phyloP scores from a whole-genome alignment of 768 basidiomycete species.

The Boletellus sp. region DNA sequence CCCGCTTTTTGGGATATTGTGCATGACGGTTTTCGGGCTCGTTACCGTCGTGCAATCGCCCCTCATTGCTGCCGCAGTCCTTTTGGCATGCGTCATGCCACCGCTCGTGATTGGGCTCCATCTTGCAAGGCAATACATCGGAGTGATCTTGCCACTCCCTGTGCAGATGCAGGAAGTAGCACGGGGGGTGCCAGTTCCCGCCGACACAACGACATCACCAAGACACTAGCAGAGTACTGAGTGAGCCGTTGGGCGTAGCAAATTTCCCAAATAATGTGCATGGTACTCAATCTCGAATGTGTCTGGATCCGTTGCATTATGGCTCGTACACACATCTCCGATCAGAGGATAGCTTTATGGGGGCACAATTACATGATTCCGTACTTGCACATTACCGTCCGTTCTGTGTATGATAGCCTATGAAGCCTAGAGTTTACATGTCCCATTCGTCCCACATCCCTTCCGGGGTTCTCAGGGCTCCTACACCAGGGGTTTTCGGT shows the following conservation, averaged over 20 bases:
- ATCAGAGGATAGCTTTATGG: constrained; percentile 1
- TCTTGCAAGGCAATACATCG: constrained; percentile 5
- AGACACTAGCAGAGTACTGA: too few relatives aligned
- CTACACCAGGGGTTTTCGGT: constrained; percentile 30
- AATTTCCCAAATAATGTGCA: too few relatives aligned
- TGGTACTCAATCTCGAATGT: too few relatives aligned
- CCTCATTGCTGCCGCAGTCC: constrained; percentile 8
- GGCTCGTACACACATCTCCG: constrained; percentile 4
- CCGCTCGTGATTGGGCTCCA: constrained; percentile 12
- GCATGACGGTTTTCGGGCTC: constrained; percentile 18
- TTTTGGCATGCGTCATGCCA: constrained; percentile 22
- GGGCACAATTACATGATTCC: constrained; percentile 12
- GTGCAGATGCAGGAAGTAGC: constrained; percentile 2
- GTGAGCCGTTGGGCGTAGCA: too few relatives aligned
- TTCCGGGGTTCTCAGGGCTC: constrained; percentile 13
- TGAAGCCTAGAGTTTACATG: constrained; percentile 38
- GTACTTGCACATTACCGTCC: background rate
- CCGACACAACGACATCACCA: background rate
- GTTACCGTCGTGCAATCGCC: constrained; percentile 21
- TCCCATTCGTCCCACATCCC: constrained; percentile 74
- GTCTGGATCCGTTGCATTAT: constrained; percentile 3
- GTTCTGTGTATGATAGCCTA: background rate
- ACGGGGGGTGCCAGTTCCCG: background rate
- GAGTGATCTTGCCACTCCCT: constrained; percentile 6
- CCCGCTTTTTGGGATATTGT: constrained; percentile 26